phyloP scores from a whole-genome alignment of 2,329 filamentous ascomycete species.

The Rutstroemia sp. region DNA sequence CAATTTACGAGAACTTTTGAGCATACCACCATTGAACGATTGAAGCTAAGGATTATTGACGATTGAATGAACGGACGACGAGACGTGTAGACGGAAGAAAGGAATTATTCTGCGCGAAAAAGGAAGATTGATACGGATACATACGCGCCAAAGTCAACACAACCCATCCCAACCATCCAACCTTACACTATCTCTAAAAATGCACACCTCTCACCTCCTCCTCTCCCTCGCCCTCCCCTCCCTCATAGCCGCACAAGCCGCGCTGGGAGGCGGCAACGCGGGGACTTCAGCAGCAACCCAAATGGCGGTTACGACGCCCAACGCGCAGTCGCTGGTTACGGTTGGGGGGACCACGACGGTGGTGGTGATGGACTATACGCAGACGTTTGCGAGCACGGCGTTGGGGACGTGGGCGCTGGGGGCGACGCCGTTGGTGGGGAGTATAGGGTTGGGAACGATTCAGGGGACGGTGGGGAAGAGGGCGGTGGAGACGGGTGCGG shows the following conservation, averaged over 20 bases:
- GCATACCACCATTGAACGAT: background rate
- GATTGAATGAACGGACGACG: background rate
- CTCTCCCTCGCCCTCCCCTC: background rate
- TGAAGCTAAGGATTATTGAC: background rate
- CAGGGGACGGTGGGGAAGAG: constrained; percentile 14
- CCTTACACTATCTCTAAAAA: background rate
- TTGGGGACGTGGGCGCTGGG: constrained; percentile 26
- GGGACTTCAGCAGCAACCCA: background rate
- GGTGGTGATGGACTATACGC: constrained; percentile 14
- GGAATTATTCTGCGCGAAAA: background rate
- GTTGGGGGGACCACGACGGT: background rate
- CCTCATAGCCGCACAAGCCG: constrained; percentile 3
- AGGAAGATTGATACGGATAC: background rate
- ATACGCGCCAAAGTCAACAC: too few species aligned
- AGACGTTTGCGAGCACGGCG: constrained; percentile 26
- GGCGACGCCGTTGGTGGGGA: constrained; percentile 19
- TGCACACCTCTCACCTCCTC: background rate
- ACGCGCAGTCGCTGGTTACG: constrained; percentile 1
- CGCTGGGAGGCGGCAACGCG: background rate
- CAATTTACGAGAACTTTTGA: background rate
- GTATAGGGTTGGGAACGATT: constrained; percentile 24
- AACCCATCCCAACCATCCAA: too few species aligned
- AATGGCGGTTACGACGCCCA: background rate
- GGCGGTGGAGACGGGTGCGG: background rate
- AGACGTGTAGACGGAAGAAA: background rate